These are phyloP conservation scores for Yamadazyma buinensis DNA, from an alignment of 1,139 yeast genomes.

Conservation along the genomic window DNA sequence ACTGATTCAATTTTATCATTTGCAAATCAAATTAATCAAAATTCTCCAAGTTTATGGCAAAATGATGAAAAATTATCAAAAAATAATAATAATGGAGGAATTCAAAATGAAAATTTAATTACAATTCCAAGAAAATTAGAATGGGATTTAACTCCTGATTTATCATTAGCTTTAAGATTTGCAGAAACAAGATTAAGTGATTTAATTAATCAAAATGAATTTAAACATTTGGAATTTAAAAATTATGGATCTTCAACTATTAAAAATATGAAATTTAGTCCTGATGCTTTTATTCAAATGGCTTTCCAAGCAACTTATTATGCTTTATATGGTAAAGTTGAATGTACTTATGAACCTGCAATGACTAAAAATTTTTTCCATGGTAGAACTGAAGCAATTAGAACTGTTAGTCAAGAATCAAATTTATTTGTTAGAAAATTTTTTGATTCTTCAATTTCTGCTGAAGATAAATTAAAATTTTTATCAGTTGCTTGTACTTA, in stretches of 20 bases:
- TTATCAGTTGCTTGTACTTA: slow-evolving; percentile 66
- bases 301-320: slow-evolving; percentile 91
- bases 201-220: slow-evolving; percentile 85
- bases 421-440: slow-evolving; percentile 80
- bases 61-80: slow-evolving; percentile 6
- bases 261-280: slow-evolving; percentile 83
- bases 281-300: slow-evolving; percentile 95
- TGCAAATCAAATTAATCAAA: slow-evolving; percentile 77
- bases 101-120: slow-evolving; percentile 30
- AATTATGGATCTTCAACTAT: slow-evolving; percentile 74
- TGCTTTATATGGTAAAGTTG: slow-evolving; percentile 88
- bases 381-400: slow-evolving; percentile 89
- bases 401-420: slow-evolving; percentile 79
- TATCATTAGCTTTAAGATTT: slow-evolving; percentile 76
- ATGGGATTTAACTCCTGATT: slow-evolving; percentile 78
- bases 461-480: slow-evolving; percentile 56
- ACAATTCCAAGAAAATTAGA: slow-evolving; percentile 83
- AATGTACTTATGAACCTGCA: slow-evolving; percentile 93
- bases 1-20: slow-evolving; percentile 86
- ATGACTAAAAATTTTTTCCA: slow-evolving; percentile 87
- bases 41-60: slow-evolving; percentile 78
- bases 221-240: slow-evolving; percentile 74
- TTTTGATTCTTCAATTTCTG: slow-evolving; percentile 63
- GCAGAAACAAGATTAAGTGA: slow-evolving; percentile 90
- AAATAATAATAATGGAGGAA: slow-evolving; percentile 4